phyloP scores from a whole-genome alignment of 495 filamentous ascomycete species.

The Talaromyces wortmannii region DNA sequence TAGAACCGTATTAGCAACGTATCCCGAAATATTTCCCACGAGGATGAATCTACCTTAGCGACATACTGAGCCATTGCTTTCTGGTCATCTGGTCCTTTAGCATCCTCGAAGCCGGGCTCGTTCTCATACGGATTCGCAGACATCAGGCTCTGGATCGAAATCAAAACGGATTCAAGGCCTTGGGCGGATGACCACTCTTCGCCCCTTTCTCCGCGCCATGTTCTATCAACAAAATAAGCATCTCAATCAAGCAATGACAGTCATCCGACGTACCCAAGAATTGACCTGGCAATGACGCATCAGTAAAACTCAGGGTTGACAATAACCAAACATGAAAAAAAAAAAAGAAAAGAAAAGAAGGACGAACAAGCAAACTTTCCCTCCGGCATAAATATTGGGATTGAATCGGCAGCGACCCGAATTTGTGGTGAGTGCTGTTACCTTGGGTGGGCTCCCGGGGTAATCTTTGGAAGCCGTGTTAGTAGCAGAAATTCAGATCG shows the following conservation, averaged over 20 bases:
- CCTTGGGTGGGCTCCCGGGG: constrained; percentile 71
- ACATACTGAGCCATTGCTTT: constrained; percentile 74
- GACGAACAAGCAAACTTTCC: constrained; percentile 83
- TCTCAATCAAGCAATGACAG: background rate
- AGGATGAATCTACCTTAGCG: constrained; percentile 59
- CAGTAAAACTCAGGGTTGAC: constrained; percentile 8
- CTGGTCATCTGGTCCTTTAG: constrained; percentile 59
- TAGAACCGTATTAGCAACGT: background rate
- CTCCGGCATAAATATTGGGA: constrained; percentile 88
- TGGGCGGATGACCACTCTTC: constrained; percentile 97
- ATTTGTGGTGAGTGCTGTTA: constrained; percentile 79
- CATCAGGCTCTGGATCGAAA: constrained; percentile 96
- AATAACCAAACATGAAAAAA: background rate
- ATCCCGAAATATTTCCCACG: background rate
- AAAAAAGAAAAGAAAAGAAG: background rate
- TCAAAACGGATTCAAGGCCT: constrained; percentile 85
- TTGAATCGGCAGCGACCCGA: constrained; percentile 83
- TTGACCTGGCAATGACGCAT: constrained; percentile 53
- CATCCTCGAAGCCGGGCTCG: constrained; percentile 86
- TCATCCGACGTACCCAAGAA: constrained; percentile 61
- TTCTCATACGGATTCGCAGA: constrained; percentile 92
- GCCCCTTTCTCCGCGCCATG: constrained; percentile 82
- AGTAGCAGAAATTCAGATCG: background rate
- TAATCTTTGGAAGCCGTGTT: constrained; percentile 53
- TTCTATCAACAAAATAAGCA: constrained; percentile 49